phyloP scores from a whole-genome alignment of 306 rosid species.

The Lupinus albus region DNA sequence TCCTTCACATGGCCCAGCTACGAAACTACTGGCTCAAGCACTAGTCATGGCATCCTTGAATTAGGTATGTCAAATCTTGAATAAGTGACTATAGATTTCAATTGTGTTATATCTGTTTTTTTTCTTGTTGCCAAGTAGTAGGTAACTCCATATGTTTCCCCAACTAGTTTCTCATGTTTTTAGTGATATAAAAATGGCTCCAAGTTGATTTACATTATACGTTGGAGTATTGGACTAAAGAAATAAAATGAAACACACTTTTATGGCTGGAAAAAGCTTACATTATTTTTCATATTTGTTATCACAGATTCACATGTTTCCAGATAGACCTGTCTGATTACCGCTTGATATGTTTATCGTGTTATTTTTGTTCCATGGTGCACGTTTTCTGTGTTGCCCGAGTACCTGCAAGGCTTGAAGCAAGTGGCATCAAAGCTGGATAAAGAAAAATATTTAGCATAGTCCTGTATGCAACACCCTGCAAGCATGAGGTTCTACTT shows the following conservation, averaged over 20 bases:
- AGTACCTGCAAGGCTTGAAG: constrained; percentile 16
- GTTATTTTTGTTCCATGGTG: background rate
- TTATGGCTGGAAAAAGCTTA: background rate
- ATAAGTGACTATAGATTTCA: constrained; percentile 29
- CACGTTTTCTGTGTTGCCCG: constrained; percentile 4
- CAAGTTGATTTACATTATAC: constrained; percentile 9
- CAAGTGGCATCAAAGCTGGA: constrained; percentile 1
- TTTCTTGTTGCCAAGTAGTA: background rate
- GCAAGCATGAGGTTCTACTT: background rate
- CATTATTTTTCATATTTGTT: constrained; percentile 8
- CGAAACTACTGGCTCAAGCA: constrained; percentile 98
- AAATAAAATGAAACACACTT: constrained; percentile 13
- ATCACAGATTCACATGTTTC: constrained; percentile 20
- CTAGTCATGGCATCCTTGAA: constrained; percentile 40
- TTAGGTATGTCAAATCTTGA: constrained; percentile 19
- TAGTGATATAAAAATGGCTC: constrained; percentile 18
- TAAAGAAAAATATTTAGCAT: constrained; percentile 7
- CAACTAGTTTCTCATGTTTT: constrained; percentile 19
- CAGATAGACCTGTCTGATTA: constrained; percentile 11
- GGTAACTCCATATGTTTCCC: constrained; percentile 5
- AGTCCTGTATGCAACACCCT: background rate
- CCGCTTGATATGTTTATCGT: background rate
- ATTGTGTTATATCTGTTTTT: background rate
- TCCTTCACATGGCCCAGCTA: constrained; percentile 92
- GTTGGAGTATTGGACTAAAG: background rate